Evolutionary conservation across 2,329 filamentous ascomycete genomes (phyloP).

Genomic region (Beauveria sp.): DNA sequence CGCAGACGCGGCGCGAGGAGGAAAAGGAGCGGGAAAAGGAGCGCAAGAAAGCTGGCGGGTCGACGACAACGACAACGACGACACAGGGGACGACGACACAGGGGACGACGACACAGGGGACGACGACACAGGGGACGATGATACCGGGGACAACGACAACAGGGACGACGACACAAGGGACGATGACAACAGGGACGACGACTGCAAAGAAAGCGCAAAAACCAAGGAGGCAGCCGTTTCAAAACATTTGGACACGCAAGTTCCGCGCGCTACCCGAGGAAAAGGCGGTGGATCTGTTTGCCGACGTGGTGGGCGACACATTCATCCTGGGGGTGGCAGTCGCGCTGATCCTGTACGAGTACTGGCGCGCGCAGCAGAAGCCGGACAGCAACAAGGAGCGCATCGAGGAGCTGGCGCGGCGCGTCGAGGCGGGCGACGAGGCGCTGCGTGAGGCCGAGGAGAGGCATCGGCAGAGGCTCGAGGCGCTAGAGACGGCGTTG

Average conservation of each 20-base stretch:
- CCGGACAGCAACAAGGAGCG: conserved; percentile 50
- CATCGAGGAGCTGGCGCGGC: conserved; percentile 41
- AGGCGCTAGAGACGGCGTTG: conserved; percentile 46
- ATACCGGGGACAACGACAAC: not conserved
- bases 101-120: not conserved
- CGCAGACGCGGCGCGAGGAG: conserved; percentile 50
- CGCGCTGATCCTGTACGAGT: conserved; percentile 54
- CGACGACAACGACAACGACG: not conserved
- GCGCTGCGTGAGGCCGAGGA: conserved; percentile 40
- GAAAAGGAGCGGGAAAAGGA: conserved; percentile 28
- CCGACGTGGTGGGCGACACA: conserved; percentile 55
- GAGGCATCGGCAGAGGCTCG: conserved; percentile 40
- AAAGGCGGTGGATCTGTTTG: conserved; percentile 60
- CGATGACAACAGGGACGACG: not conserved
- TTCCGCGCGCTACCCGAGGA: conserved; percentile 56
- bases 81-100: not conserved
- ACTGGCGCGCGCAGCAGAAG: conserved; percentile 50
- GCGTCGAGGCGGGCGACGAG: conserved; percentile 41
- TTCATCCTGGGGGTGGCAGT: conserved; percentile 56
- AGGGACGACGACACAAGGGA: not conserved
- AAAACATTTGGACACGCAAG: conserved; percentile 54
- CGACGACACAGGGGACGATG: not conserved
- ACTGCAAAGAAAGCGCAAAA: not conserved
- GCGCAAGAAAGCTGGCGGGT: not conserved
- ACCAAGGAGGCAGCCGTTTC: conserved; percentile 21